Evolutionary conservation across 75 land plant genomes (phyloP), one percentile per base, ranked within the genome.

Genomic region (Cunninghamia lanceolata): DNA sequence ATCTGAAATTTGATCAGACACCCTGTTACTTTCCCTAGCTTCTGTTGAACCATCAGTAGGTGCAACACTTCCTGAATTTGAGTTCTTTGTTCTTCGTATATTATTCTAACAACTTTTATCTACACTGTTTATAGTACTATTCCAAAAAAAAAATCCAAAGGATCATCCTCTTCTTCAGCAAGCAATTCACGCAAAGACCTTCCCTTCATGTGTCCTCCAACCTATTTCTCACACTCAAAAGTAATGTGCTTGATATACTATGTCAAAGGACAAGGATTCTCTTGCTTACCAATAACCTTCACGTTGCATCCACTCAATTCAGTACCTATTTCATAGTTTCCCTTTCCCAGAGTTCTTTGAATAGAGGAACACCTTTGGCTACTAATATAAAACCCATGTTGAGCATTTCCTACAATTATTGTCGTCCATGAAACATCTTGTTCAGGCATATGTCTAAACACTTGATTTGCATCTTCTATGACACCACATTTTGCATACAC

Each of bases 101-200:
- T 3, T 76, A 38, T 76, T 76, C 34, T 76, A 42, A 36, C 43
- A 6, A 76, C 42, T 35, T 74, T 43, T 43, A 43, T 43, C 46
- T 2, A 43, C 46, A 43, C 34, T 38, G 74, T 88, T 88, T 28
- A 89, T 86, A 77, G 92, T 92, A 16, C 92, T 86, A 19, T 90
- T 90, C 28, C 91, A 92, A 34, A 91, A 91, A 0, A 91, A 92
- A 35, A 92, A 74, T 92, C 91, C 36, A 91, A 86, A 5, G 88
- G 89, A 19, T 94, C 93, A 30, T 89, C 91, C 63, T 93, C 93
- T 32, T n/a, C 84, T 75, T 87, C 86, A 2, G 88, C 92, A 6
- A 92, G 89, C 84, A 87, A 88, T 39, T 92, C 93, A 88, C 91
- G 89, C 39, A 82, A 52, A 43, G 54, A 54, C 15, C 89, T 88